Conservation (phyloP, 2,329 filamentous ascomycete genomes). For the Didymella keratinophila region DNA sequence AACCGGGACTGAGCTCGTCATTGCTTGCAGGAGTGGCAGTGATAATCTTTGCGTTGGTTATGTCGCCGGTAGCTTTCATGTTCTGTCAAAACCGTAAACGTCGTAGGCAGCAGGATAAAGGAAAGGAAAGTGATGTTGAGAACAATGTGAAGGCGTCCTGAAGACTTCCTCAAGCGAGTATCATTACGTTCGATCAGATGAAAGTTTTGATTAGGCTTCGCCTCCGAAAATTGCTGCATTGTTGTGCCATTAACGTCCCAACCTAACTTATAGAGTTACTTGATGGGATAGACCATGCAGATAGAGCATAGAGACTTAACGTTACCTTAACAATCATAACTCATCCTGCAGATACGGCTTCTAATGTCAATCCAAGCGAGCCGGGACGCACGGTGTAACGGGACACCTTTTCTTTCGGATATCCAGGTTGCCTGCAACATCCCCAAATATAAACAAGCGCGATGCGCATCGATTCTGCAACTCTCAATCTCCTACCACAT, state of each 20-base stretch:
- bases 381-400: not conserved
- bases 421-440: not conserved
- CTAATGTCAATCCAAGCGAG: not conserved
- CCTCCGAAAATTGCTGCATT: no score
- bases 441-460: not conserved
- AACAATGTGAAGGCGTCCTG: no score
- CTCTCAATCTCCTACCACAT: not conserved
- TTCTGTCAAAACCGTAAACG: not conserved
- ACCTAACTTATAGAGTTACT: no score
- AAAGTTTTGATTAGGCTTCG: no score
- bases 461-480: not conserved
- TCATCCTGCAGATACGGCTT: no score
- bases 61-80: slow-evolving; percentile 4
- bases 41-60: not conserved
- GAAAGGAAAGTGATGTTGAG: not conserved
- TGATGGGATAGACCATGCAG: no score
- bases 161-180: no score
- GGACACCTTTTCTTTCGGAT: not conserved
- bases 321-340: no score
- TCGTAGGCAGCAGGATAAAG: not conserved
- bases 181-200: no score
- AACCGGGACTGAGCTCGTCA: not conserved
- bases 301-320: no score
- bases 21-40: not conserved
- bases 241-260: no score